phyloP scores from a whole-genome alignment of 805 yeast genomes.

The Lipomyces sp. region DNA sequence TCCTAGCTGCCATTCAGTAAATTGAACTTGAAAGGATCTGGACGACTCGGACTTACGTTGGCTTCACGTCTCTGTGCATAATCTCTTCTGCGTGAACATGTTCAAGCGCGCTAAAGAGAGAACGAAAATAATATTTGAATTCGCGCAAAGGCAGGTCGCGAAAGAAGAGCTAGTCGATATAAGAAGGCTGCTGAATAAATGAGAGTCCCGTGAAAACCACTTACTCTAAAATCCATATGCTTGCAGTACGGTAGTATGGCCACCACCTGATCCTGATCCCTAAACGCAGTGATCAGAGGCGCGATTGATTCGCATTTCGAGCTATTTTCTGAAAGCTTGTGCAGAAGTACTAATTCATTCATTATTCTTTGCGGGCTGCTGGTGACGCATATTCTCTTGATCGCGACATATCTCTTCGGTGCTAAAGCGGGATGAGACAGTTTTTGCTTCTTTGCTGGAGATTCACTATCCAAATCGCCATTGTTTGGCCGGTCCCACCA shows the following conservation, averaged over 20 bases:
- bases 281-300: slow-evolving; percentile 80
- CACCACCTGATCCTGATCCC: slow-evolving; percentile 86
- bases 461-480: neutral
- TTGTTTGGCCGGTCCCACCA: slow-evolving; percentile 37
- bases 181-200: no score
- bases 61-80: slow-evolving; percentile 90
- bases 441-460: neutral
- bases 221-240: slow-evolving; percentile 76
- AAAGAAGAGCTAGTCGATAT: slow-evolving; percentile 53
- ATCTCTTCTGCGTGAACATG: slow-evolving; percentile 73
- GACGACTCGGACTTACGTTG: slow-evolving; percentile 48
- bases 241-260: slow-evolving; percentile 89
- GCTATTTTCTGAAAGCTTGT: slow-evolving; percentile 42
- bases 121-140: slow-evolving; percentile 74
- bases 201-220: slow-evolving; percentile 3
- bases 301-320: slow-evolving; percentile 67
- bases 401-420: slow-evolving; percentile 57
- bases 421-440: neutral
- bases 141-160: slow-evolving; percentile 76
- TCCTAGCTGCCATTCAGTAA: slow-evolving; percentile 45
- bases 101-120: slow-evolving; percentile 69
- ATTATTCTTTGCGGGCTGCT: slow-evolving; percentile 89
- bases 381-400: slow-evolving; percentile 90
- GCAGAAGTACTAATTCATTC: slow-evolving; percentile 78
- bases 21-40: slow-evolving; percentile 31